Conservation (phyloP, 345 rosid species). For the Sonneratia caseolaris region DNA sequence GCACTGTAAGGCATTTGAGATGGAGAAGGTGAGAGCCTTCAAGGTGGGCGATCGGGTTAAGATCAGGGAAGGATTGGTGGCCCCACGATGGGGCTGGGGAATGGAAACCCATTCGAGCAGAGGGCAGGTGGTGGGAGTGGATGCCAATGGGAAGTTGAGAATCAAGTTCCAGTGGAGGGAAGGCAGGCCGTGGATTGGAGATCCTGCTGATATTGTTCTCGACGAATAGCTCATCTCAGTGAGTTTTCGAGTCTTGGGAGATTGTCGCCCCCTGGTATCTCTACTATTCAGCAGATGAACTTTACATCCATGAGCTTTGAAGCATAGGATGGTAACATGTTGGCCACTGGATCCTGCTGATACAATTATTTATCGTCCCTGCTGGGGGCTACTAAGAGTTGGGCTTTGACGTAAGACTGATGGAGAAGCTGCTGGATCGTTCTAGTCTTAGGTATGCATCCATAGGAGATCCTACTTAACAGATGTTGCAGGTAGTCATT, state of each 20-base stretch:
- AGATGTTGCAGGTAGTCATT: background rate
- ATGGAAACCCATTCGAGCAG: conserved; percentile 96
- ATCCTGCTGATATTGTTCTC: conserved; percentile 84
- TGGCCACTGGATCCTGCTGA: background rate
- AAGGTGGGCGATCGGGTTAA: conserved; percentile 65
- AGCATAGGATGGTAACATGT: background rate
- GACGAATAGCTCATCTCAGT: conserved; percentile 31
- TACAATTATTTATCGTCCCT: background rate
- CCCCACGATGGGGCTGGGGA: conserved; percentile 99
- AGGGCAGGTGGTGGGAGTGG: conserved; percentile 85
- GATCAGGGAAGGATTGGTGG: conserved; percentile 59
- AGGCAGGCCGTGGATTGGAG: conserved; percentile 94
- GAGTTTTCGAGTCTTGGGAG: background rate
- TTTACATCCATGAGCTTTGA: background rate
- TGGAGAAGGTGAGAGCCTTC: conserved; percentile 70
- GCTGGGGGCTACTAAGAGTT: background rate
- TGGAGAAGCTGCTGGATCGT: background rate
- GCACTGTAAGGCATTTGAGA: conserved; percentile 83
- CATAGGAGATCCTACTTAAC: background rate
- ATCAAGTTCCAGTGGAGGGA: conserved; percentile 94
- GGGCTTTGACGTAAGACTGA: background rate
- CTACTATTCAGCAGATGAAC: background rate
- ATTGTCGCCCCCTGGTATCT: background rate
- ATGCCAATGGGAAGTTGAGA: conserved; percentile 87
- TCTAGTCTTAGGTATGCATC: background rate